phyloP scores from a whole-genome alignment of 75 land plant genomes.

The Isoetes taiwanensis region DNA sequence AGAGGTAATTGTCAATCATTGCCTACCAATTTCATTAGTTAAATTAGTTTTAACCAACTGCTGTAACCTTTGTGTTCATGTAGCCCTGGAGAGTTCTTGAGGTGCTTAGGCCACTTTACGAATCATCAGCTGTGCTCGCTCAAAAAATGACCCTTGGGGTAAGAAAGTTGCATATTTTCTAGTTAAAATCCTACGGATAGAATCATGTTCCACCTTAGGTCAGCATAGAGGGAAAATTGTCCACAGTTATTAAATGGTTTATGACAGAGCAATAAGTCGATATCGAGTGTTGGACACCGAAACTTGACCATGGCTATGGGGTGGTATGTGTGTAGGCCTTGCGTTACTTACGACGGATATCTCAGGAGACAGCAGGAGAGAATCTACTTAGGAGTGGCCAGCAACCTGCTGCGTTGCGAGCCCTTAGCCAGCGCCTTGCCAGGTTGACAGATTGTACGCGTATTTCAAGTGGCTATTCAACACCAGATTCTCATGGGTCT shows the following conservation, averaged over 20 bases:
- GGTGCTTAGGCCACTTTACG: constrained; percentile 79
- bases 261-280: too few relatives aligned
- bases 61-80: constrained; percentile 19
- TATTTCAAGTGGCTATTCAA: not conserved
- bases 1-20: too few relatives aligned
- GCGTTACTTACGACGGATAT: constrained; percentile 54
- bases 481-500: too few relatives aligned
- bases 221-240: too few relatives aligned
- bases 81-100: constrained; percentile 96
- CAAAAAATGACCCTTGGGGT: constrained; percentile 69
- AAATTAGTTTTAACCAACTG: not conserved
- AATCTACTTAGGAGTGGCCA: constrained; percentile 46
- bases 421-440: constrained; percentile 57
- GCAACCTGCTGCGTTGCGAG: constrained; percentile 55
- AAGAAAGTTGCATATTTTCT: constrained; percentile 1
- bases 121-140: constrained; percentile 70
- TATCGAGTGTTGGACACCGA: too few relatives aligned
- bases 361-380: constrained; percentile 46
- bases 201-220: too few relatives aligned
- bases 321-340: constrained; percentile 44
- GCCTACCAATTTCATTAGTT: not conserved
- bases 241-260: too few relatives aligned
- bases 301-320: too few relatives aligned
- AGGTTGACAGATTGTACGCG: constrained; percentile 18
- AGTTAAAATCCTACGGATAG: too few relatives aligned